Base-by-base conservation (phyloP, 306 rosid species). In the Chamaecrista fasciculata region DNA sequence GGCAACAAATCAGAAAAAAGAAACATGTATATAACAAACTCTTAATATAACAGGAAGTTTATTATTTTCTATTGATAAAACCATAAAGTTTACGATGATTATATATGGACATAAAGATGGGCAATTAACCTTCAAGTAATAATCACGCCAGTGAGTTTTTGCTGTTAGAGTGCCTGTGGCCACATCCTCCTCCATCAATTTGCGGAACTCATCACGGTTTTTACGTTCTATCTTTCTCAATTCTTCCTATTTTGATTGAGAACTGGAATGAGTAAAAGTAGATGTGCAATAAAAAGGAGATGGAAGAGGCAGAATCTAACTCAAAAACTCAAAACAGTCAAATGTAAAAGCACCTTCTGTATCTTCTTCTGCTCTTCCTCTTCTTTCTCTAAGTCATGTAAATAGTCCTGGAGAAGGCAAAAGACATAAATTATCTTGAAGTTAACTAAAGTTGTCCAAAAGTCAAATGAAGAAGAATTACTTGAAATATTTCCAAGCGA, bases 81-180 rank as follows among this genome's bases (percentile, higher is more conserved):
- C 15, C 64, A n/a, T 72, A 49, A 16, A 25, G 19, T 31, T 47
- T 33, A 52, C 24, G 24, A 31, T 37, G 70, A 40, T 37, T 21
- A 55, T 29, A 52, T 24, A 47, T 55, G 55, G 23, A 14, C 71
- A 72, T 44, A 76, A 36, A 34, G 20, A 50, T 69, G 18, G 80
- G 25, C 2, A 40, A 37, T 44, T 46, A 67, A 90, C 98, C 93
- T 81, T 88, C 34, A 66, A 56, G 66, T 77, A 69, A 74, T 90
- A 92, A 82, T 92, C 98, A 68, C 96, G 98, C 98, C 96, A 90
- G 62, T 90, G 84, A 77, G 86, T 86, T 77, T 90, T 89, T 31
- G 88, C 89, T 16, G 88, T 86, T 59, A 92, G 91, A 81, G 64
- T 75, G 79, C 91, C 93, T n/a, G 79, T 81, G 43, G 87, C 43